phyloP scores from a whole-genome alignment of 306 rosid species.

The Hylodesmum podocarpum region DNA sequence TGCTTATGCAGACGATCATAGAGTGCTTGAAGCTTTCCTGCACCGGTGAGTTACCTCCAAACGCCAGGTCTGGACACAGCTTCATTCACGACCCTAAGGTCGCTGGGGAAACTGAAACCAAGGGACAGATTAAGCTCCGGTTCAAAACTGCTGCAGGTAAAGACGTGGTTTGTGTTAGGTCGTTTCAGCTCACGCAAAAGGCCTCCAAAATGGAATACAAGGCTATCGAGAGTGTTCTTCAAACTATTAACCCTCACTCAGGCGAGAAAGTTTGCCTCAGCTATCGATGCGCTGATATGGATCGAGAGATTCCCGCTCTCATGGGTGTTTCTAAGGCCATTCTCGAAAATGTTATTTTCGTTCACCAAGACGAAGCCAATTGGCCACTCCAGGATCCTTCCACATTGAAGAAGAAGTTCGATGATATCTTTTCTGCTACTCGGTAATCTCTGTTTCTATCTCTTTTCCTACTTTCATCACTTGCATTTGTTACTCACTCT shows the following conservation, averaged over 20 bases:
- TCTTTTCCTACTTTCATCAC: not conserved
- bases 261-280: constrained; percentile 98
- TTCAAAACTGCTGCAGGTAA: constrained; percentile 86
- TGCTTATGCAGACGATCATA: constrained; percentile 51
- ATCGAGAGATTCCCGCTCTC: constrained; percentile 79
- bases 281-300: constrained; percentile 98
- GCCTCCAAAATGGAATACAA: constrained; percentile 96
- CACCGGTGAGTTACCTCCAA: constrained; percentile 96
- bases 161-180: constrained; percentile 88
- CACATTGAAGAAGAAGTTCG: constrained; percentile 88
- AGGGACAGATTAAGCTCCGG: constrained; percentile 93
- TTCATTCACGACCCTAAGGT: constrained; percentile 99
- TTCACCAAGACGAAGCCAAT: constrained; percentile 97
- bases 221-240: constrained; percentile 96
- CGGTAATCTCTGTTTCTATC: constrained; percentile 42
- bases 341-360: constrained; percentile 89
- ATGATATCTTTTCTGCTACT: constrained; percentile 94
- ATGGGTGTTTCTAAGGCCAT: constrained; percentile 99
- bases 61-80: constrained; percentile 95
- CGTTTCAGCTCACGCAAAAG: constrained; percentile 92
- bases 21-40: constrained; percentile 98
- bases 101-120: constrained; percentile 94
- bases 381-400: constrained; percentile 99
- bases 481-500: not conserved
- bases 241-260: constrained; percentile 86